Evolutionary conservation across 108 stramenopile genomes (phyloP).

Genomic region (Discostella pseudostelligera): DNA sequence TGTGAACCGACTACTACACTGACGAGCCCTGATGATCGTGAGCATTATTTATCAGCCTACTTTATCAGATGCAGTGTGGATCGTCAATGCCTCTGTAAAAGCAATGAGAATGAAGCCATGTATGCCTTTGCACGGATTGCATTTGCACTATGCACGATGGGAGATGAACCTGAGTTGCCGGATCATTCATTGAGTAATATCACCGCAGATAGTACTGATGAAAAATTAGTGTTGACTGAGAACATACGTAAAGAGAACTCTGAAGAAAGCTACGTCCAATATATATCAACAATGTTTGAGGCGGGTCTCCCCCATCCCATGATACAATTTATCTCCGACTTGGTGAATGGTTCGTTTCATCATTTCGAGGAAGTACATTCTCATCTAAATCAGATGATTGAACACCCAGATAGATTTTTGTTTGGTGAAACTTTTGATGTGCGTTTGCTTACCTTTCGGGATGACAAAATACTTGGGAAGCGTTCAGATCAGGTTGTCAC

Average conservation of each 20-base stretch:
- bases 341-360: constrained; percentile 9
- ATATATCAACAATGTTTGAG: constrained; percentile 5
- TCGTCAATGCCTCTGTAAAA: background rate
- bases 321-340: constrained; percentile 15
- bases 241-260: too few relatives aligned
- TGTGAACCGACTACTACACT: background rate
- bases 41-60: background rate
- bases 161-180: too few relatives aligned
- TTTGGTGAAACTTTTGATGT: background rate
- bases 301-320: constrained; percentile 19
- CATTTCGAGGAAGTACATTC: constrained; percentile 15
- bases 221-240: background rate
- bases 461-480: constrained; percentile 18
- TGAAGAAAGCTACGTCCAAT: constrained; percentile 1
- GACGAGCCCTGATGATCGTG: background rate
- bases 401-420: constrained; percentile 16
- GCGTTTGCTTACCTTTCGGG: constrained; percentile 7
- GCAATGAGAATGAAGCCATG: background rate
- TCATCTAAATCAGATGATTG: constrained; percentile 24
- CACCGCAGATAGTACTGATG: too few relatives aligned
- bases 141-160: too few relatives aligned
- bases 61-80: background rate
- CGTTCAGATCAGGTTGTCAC: constrained; percentile 4
- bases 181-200: background rate
- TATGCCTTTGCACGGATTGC: too few relatives aligned